Evolutionary conservation across 345 rosid species (phyloP).

Genomic region (Populus nigra): DNA sequence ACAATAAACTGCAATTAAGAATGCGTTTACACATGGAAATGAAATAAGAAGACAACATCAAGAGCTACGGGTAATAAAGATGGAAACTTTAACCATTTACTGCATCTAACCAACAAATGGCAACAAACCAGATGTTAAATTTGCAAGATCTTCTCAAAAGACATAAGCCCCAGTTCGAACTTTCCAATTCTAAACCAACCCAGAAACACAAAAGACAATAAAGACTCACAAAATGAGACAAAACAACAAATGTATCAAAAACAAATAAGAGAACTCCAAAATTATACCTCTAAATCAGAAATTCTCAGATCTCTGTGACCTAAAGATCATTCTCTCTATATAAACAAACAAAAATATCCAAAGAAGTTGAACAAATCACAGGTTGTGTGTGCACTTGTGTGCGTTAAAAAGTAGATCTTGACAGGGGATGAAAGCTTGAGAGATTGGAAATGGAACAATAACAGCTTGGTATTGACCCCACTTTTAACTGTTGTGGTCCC

Average conservation of each 20-base stretch:
- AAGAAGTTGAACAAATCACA: neutral
- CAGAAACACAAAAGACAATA: neutral
- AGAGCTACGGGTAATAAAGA: neutral
- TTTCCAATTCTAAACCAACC: neutral
- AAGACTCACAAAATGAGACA: neutral
- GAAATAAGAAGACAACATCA: neutral
- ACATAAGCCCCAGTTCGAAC: neutral
- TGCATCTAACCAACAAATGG: slow-evolving; percentile 12
- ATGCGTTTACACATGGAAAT: slow-evolving; percentile 1
- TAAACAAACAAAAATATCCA: neutral
- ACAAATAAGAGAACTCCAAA: neutral
- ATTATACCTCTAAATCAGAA: slow-evolving; percentile 14
- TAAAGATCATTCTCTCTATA: neutral
- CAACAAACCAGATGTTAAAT: slow-evolving; percentile 8
- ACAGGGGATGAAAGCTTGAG: slow-evolving; percentile 9
- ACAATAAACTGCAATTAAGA: neutral
- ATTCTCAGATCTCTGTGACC: slow-evolving; percentile 8
- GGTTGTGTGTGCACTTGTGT: too few relatives aligned
- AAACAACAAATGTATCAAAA: neutral
- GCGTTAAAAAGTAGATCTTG: slow-evolving; percentile 1
- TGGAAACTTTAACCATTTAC: slow-evolving; percentile 6
- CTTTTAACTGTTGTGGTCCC: neutral
- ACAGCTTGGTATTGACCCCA: slow-evolving; percentile 17
- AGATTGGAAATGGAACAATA: neutral
- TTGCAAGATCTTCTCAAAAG: slow-evolving; percentile 16